Percentiles rank a stretch among this genome's conserved stretches.
These are phyloP conservation scores for Megacollybia platyphylla DNA, from an alignment of 1,284 basidiomycete species.

Conservation along the genomic window DNA sequence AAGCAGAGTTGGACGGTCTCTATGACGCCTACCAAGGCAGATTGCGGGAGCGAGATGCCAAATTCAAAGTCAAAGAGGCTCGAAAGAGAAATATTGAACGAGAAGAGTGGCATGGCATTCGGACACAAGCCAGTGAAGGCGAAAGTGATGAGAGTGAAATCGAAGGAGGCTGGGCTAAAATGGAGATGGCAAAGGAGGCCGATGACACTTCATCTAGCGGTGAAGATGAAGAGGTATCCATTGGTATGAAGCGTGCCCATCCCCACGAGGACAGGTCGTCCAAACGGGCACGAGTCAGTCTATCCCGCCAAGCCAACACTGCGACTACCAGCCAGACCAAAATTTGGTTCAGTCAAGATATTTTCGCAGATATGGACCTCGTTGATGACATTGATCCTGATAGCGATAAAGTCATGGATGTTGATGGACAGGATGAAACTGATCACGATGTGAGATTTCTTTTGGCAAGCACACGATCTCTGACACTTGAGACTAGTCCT, in stretches of 20 bases:
- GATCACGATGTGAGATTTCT: conserved; percentile 9
- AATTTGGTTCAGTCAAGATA: conserved; percentile 92
- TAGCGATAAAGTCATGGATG: conserved; percentile 20
- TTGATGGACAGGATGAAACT: conserved; percentile 16
- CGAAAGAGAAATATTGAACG: conserved; percentile 63
- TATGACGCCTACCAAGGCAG: conserved; percentile 85
- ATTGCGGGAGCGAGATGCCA: conserved; percentile 78
- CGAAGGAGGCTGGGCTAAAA: conserved; percentile 69
- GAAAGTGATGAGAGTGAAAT: conserved; percentile 34
- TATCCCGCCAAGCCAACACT: conserved; percentile 19
- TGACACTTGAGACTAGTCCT: not conserved
- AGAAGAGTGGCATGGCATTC: conserved; percentile 73
- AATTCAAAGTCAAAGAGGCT: conserved; percentile 81
- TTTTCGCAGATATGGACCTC: conserved; percentile 71
- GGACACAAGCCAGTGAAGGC: conserved; percentile 31
- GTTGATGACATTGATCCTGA: conserved; percentile 29
- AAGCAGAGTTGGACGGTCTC: conserved; percentile 78
- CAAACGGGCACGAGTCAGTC: conserved; percentile 29
- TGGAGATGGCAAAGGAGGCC: conserved; percentile 50
- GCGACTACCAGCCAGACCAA: conserved; percentile 37
- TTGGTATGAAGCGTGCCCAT: conserved; percentile 25
- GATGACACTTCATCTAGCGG: conserved; percentile 51
- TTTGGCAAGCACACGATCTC: conserved; percentile 4
- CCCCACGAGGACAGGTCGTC: conserved; percentile 18
- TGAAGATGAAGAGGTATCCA: conserved; percentile 21